A percentile compares a stretch with the other conserved stretches of the same genome.
phyloP scores from a whole-genome alignment of 2,329 filamentous ascomycete genomes.

The Zasmidium citrigriseum region DNA sequence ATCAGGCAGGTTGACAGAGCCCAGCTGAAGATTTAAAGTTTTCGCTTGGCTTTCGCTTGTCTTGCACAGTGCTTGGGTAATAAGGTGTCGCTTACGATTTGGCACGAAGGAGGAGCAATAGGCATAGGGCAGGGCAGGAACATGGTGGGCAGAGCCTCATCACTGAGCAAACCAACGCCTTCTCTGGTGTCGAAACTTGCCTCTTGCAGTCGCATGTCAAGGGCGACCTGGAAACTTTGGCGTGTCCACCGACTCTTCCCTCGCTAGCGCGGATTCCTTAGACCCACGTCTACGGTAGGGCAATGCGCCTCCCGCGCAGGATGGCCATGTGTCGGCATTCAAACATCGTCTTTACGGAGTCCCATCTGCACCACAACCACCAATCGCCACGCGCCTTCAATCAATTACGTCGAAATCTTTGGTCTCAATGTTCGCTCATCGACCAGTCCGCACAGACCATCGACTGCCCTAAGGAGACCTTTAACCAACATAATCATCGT shows the following conservation, averaged over 20 bases:
- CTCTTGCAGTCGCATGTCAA: neutral
- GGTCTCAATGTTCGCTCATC: neutral
- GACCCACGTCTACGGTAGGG: neutral
- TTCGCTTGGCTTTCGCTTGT: constrained; percentile 8
- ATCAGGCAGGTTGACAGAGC: neutral
- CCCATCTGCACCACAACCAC: too few species aligned
- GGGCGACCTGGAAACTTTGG: neutral
- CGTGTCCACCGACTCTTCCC: neutral
- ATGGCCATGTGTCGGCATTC: neutral
- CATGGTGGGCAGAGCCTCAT: neutral
- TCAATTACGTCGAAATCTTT: neutral
- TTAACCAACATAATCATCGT: neutral
- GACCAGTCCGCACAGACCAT: neutral
- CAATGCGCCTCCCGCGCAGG: neutral
- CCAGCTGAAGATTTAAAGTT: constrained; percentile 8
- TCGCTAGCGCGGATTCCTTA: neutral
- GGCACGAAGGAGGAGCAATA: neutral
- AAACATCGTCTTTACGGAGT: neutral
- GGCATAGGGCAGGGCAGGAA: neutral
- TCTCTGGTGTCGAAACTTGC: neutral
- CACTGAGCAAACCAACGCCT: neutral
- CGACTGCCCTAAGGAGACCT: neutral
- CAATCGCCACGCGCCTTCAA: too few species aligned
- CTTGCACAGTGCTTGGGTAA: too few species aligned
- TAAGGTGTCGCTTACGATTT: constrained; percentile 1